These are phyloP conservation scores for Nitzschia putrida DNA, from an alignment of 108 stramenopile genomes.

Conservation along the genomic window DNA sequence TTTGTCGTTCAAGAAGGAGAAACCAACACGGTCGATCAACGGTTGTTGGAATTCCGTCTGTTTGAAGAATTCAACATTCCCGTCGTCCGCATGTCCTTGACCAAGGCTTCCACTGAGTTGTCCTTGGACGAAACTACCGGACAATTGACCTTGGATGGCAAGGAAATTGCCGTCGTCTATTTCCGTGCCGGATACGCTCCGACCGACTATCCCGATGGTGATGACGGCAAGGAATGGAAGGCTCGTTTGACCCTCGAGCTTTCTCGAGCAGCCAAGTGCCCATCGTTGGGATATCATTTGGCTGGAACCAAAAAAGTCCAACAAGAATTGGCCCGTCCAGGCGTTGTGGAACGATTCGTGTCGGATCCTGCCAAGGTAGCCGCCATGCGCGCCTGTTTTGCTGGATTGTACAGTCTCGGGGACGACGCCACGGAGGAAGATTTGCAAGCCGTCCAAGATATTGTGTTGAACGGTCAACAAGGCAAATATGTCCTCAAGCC, in stretches of 20 bases:
- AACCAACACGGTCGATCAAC: slow-evolving; percentile 95
- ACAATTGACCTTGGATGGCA: slow-evolving; percentile 32
- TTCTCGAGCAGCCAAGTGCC: slow-evolving; percentile 91
- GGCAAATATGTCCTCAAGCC: slow-evolving; percentile 93
- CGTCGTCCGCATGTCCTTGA: slow-evolving; percentile 80
- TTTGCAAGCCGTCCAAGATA: slow-evolving; percentile 60
- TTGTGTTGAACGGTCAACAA: slow-evolving; percentile 64
- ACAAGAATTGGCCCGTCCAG: slow-evolving; percentile 88
- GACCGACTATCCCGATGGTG: slow-evolving; percentile 85
- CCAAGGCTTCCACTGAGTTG: slow-evolving; percentile 38
- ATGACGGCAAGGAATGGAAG: slow-evolving; percentile 86
- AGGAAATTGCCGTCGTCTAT: slow-evolving; percentile 85
- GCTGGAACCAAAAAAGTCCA: slow-evolving; percentile 98
- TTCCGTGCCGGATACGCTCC: slow-evolving; percentile 97
- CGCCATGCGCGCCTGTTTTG: slow-evolving; percentile 67
- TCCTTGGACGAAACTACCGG: slow-evolving; percentile 51
- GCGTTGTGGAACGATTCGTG: slow-evolving; percentile 86
- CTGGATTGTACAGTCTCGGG: slow-evolving; percentile 79
- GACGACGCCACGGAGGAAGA: slow-evolving; percentile 67
- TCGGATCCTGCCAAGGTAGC: slow-evolving; percentile 44
- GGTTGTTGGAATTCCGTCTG: slow-evolving; percentile 88
- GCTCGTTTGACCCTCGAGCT: slow-evolving; percentile 82
- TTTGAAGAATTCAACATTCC: slow-evolving; percentile 77
- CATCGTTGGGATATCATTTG: slow-evolving; percentile 91
- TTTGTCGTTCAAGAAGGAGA: slow-evolving; percentile 96